phyloP scores from a whole-genome alignment of 441 rosid species.

The Isatis lusitanica region DNA sequence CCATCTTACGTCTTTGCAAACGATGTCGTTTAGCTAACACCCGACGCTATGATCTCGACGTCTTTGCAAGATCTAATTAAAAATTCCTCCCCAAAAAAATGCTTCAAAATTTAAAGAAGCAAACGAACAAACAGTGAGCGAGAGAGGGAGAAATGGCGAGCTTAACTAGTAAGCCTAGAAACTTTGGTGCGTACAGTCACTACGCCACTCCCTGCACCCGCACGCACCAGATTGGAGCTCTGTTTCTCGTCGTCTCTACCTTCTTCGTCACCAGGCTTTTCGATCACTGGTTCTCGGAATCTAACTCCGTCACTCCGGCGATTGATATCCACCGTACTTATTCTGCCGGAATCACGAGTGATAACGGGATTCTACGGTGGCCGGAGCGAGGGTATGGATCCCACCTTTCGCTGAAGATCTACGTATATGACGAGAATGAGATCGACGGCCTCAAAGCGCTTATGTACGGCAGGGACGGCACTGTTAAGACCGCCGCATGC shows the following conservation, averaged over 20 bases:
- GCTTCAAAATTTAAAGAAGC: background rate
- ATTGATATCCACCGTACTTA: constrained; percentile 25
- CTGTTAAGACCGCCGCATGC: constrained; percentile 56
- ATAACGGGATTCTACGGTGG: constrained; percentile 57
- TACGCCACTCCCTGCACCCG: constrained; percentile 65
- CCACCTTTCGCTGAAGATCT: constrained; percentile 68
- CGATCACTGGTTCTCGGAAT: constrained; percentile 55
- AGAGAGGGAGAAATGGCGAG: constrained; percentile 46
- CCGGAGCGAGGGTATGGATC: constrained; percentile 73
- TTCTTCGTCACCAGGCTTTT: constrained; percentile 79
- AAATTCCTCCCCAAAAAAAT: background rate
- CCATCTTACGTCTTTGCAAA: background rate
- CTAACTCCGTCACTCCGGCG: constrained; percentile 32
- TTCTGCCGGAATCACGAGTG: constrained; percentile 32
- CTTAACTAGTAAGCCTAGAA: constrained; percentile 48
- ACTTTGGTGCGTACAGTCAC: constrained; percentile 47
- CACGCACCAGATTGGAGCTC: constrained; percentile 83
- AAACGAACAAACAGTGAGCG: constrained; percentile 15
- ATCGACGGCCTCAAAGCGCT: constrained; percentile 66
- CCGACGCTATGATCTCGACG: background rate
- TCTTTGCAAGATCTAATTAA: constrained; percentile 17
- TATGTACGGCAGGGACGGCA: constrained; percentile 73
- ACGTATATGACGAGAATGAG: constrained; percentile 81
- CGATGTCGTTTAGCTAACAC: constrained; percentile 11
- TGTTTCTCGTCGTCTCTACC: constrained; percentile 65